Evolutionary conservation across 345 rosid genomes (phyloP).

Genomic region (Eucalyptus pauciflora): DNA sequence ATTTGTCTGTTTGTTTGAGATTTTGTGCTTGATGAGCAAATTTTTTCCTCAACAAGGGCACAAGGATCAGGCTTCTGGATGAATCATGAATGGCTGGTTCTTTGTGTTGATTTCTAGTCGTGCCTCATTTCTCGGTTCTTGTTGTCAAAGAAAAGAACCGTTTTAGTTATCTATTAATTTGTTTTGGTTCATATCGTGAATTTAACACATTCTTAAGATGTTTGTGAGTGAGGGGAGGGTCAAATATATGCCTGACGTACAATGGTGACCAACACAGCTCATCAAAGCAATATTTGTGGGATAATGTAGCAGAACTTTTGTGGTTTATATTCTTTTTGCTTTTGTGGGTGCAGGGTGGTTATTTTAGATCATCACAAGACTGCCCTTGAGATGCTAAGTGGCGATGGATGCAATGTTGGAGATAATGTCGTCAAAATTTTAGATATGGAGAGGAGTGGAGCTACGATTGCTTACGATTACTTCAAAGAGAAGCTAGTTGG

Average conservation of each 20-base stretch:
- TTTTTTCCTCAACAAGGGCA: not conserved
- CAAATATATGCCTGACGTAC: not conserved
- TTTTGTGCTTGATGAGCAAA: not conserved
- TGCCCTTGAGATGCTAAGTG: constrained; percentile 34
- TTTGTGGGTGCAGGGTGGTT: constrained; percentile 16
- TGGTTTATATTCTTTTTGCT: not conserved
- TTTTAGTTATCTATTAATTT: not conserved
- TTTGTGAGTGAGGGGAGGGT: not conserved
- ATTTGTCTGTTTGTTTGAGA: not conserved
- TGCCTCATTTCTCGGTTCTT: not conserved
- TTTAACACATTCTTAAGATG: not conserved
- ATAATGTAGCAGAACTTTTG: not conserved
- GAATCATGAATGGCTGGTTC: not conserved
- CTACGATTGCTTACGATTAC: constrained; percentile 67
- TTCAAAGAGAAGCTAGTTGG: constrained; percentile 34
- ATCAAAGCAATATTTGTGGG: not conserved
- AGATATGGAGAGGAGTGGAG: constrained; percentile 67
- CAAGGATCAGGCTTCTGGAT: not conserved
- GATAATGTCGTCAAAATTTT: constrained; percentile 39
- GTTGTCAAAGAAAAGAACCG: not conserved
- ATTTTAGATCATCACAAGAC: constrained; percentile 69
- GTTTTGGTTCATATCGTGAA: not conserved
- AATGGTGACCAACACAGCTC: not conserved
- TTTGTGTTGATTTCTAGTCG: not conserved
- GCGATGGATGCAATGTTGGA: not conserved